These are phyloP conservation scores for Skeletonema menzelii DNA, from an alignment of 108 stramenopile species.

Conservation along the genomic window DNA sequence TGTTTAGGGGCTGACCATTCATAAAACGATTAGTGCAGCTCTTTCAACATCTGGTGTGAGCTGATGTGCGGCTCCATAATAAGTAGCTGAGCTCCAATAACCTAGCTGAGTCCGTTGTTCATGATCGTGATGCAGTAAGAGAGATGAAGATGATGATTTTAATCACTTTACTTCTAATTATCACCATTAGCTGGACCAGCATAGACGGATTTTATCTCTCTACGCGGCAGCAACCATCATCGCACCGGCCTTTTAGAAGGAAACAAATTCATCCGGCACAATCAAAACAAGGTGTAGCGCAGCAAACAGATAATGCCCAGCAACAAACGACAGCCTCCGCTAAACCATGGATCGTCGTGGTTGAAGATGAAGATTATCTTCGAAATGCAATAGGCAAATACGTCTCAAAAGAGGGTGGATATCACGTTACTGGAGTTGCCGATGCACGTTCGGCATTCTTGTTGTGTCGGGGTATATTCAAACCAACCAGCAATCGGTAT, in stretches of 20 bases:
- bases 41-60: no score
- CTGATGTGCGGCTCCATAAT: no score
- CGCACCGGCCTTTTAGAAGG: background rate
- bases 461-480: conserved; percentile 43
- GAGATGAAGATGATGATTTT: background rate
- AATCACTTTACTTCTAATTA: background rate
- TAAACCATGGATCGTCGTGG: conserved; percentile 50
- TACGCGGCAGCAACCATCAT: background rate
- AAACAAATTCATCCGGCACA: background rate
- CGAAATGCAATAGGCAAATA: conserved; percentile 70
- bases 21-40: no score
- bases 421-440: conserved; percentile 70
- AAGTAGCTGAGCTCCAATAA: no score
- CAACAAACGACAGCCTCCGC: background rate
- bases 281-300: background rate
- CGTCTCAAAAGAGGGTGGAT: conserved; percentile 64
- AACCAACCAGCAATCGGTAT: conserved; percentile 7
- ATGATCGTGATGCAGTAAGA: no score
- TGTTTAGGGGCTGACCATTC: no score
- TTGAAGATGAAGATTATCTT: conserved; percentile 80
- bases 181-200: background rate
- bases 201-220: background rate
- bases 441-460: conserved; percentile 62
- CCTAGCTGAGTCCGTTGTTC: no score
- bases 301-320: background rate